Percentiles rank a stretch among this genome's conserved stretches.
Conservation (phyloP, 164 flowering plant species). For the Euptelea pleiosperma region DNA sequence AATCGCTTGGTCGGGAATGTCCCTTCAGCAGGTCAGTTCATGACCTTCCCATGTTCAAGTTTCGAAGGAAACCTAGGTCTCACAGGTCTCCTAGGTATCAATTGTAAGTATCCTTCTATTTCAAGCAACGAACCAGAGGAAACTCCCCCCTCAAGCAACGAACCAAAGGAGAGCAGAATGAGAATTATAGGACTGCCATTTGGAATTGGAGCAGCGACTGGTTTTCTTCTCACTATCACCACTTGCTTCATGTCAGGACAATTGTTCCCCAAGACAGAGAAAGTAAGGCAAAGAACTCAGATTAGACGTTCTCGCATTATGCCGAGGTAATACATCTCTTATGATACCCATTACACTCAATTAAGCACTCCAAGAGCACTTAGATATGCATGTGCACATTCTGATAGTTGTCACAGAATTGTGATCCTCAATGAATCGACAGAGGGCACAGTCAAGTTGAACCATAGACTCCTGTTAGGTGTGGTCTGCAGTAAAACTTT, state of each 20-base stretch:
- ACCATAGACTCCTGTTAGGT: no score
- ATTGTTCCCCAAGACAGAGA: background rate
- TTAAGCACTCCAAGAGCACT: no score
- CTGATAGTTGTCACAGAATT: no score
- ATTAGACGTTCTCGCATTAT: no score
- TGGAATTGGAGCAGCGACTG: conserved; percentile 1
- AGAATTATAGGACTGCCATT: conserved; percentile 6
- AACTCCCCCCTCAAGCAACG: background rate
- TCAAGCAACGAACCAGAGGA: background rate
- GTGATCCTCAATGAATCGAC: no score
- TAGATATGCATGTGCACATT: no score
- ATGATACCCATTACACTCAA: no score
- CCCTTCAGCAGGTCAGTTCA: conserved; percentile 9
- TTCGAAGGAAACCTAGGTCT: conserved; percentile 11
- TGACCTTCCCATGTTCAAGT: conserved; percentile 11
- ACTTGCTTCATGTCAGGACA: conserved; percentile 7
- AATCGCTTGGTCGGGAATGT: conserved; percentile 10
- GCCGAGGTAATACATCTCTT: no score
- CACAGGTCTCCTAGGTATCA: background rate
- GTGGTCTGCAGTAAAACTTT: no score
- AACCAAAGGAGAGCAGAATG: background rate
- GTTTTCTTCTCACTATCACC: background rate
- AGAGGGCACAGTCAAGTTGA: no score
- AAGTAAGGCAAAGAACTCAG: background rate
- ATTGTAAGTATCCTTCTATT: background rate